Percentiles rank a stretch among this genome's conserved stretches.
These are phyloP conservation scores for Aphanocladium album DNA, from an alignment of 2,329 filamentous ascomycete genomes.

Conservation along the genomic window DNA sequence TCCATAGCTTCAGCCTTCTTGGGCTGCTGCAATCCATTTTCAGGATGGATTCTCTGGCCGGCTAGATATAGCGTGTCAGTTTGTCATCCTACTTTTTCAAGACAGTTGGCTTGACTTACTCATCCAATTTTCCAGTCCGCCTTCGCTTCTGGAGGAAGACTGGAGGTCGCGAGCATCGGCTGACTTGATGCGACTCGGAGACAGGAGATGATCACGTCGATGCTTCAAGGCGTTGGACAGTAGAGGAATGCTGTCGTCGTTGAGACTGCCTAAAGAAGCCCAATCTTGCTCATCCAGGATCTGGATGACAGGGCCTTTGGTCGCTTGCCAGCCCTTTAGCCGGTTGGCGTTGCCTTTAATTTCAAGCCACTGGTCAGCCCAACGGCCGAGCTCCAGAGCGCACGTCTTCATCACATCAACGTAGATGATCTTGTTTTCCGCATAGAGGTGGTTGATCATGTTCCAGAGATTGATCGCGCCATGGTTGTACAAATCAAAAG, in stretches of 20 bases:
- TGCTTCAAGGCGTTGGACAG: slow-evolving; percentile 28
- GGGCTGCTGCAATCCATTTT: slow-evolving; percentile 24
- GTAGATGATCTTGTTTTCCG: slow-evolving; percentile 35
- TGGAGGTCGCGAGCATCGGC: slow-evolving; percentile 22
- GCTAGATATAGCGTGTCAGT: slow-evolving; percentile 22
- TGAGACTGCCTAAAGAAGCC: slow-evolving; percentile 24
- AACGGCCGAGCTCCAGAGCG: slow-evolving; percentile 28
- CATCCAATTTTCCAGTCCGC: slow-evolving; percentile 31
- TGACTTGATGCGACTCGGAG: slow-evolving; percentile 7
- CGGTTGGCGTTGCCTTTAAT: slow-evolving; percentile 25
- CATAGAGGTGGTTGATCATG: slow-evolving; percentile 35
- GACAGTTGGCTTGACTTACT: slow-evolving; percentile 22
- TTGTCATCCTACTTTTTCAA: background rate
- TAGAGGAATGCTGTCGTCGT: slow-evolving; percentile 25
- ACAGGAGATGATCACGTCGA: slow-evolving; percentile 25
- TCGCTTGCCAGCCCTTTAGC: slow-evolving; percentile 26
- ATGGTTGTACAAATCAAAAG: slow-evolving; percentile 40
- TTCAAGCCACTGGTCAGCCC: slow-evolving; percentile 33
- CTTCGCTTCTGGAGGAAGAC: slow-evolving; percentile 21
- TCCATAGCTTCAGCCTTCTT: background rate
- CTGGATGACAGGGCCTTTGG: slow-evolving; percentile 22
- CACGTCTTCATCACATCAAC: slow-evolving; percentile 21
- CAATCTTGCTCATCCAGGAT: slow-evolving; percentile 25
- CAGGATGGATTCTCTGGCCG: slow-evolving; percentile 22
- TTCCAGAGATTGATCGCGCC: slow-evolving; percentile 47